A percentile compares a stretch with the other conserved stretches of the same genome.
Evolutionary conservation across 2,329 filamentous ascomycete species (phyloP).

Genomic region (Penicillium aurantiogriseum): DNA sequence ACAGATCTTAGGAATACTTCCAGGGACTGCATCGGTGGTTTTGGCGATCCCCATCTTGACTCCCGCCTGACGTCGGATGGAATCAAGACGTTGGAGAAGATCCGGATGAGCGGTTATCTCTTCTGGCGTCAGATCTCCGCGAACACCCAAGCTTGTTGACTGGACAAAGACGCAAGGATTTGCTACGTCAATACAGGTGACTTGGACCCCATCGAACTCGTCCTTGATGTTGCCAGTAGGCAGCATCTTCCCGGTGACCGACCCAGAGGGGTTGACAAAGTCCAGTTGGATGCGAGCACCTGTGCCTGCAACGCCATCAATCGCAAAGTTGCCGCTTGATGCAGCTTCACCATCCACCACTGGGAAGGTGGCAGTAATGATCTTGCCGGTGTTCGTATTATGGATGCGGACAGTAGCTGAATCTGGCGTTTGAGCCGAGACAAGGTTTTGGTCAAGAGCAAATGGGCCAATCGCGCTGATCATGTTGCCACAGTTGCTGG

Average conservation of each 20-base stretch:
- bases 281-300: constrained; percentile 58
- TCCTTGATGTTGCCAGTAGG: constrained; percentile 60
- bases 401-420: constrained; percentile 53
- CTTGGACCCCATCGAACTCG: constrained; percentile 48
- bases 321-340: constrained; percentile 55
- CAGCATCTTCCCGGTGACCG: constrained; percentile 61
- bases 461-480: constrained; percentile 65
- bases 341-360: constrained; percentile 51
- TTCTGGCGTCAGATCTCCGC: constrained; percentile 50
- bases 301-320: constrained; percentile 63
- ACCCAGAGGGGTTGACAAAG: constrained; percentile 62
- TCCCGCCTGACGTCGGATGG: constrained; percentile 57
- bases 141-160: constrained; percentile 43
- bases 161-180: constrained; percentile 64
- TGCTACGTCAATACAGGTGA: constrained; percentile 61
- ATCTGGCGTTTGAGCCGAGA: constrained; percentile 41
- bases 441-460: constrained; percentile 49
- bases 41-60: constrained; percentile 60
- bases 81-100: constrained; percentile 52
- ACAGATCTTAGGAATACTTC: constrained; percentile 62
- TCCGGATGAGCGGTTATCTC: constrained; percentile 49
- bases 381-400: constrained; percentile 70
- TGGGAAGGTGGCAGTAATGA: constrained; percentile 59
- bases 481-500: constrained; percentile 75
- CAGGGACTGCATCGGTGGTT: constrained; percentile 47